These are phyloP conservation scores for Nemania abortiva DNA, from an alignment of 2,329 filamentous ascomycete species.

Conservation along the genomic window DNA sequence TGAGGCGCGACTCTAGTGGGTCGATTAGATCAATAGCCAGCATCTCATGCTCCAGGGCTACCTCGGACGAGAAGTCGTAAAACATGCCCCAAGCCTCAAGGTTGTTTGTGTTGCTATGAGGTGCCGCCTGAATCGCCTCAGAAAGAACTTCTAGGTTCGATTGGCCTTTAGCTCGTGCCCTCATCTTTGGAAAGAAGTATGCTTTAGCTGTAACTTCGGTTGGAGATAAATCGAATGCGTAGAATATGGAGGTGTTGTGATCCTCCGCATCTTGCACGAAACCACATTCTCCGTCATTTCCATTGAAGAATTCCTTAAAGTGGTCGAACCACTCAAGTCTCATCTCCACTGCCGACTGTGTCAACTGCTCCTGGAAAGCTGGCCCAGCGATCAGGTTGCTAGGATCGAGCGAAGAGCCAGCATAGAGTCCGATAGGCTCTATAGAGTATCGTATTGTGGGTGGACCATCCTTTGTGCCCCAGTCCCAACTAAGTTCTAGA, in stretches of 20 bases:
- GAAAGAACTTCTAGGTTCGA: conserved; percentile 28
- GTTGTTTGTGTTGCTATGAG: conserved; percentile 16
- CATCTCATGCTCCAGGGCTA: conserved; percentile 27
- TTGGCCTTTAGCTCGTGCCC: conserved; percentile 4
- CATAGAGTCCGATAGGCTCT: conserved; percentile 28
- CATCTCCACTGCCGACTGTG: conserved; percentile 12
- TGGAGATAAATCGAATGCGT: conserved; percentile 26
- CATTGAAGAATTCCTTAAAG: conserved; percentile 25
- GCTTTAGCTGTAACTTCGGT: conserved; percentile 23
- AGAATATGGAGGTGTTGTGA: conserved; percentile 25
- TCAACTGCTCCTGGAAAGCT: conserved; percentile 18
- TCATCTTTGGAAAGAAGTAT: conserved; percentile 28
- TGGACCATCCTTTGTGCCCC: conserved; percentile 17
- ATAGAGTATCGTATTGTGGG: conserved; percentile 32
- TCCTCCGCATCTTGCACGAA: conserved; percentile 15
- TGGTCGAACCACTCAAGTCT: conserved; percentile 30
- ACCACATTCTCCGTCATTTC: not conserved
- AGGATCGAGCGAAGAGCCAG: conserved; percentile 27
- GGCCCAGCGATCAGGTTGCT: conserved; percentile 22
- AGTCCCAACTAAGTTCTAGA: conserved; percentile 35
- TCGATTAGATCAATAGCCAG: conserved; percentile 26
- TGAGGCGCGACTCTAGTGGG: conserved; percentile 23
- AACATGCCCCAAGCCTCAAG: conserved; percentile 23
- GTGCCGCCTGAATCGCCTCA: conserved; percentile 20
- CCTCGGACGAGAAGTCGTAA: conserved; percentile 15